A percentile compares a stretch with the other conserved stretches of the same genome.
These are phyloP conservation scores for Psilocybe cyanescens DNA, from an alignment of 768 basidiomycete genomes.

Conservation along the genomic window DNA sequence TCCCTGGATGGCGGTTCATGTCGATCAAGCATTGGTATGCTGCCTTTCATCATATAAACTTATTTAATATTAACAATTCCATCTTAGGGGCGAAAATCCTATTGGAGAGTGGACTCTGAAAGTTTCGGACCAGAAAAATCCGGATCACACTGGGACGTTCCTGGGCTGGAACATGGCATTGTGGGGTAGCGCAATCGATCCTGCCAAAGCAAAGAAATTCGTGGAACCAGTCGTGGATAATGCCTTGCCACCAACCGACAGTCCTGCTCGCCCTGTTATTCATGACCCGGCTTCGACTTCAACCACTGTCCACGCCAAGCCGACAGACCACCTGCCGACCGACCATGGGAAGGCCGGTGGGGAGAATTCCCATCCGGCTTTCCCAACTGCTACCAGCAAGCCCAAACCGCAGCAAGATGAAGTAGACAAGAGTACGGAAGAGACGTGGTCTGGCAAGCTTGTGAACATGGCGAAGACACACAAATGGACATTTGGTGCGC, in stretches of 20 bases:
- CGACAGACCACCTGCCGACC: constrained; percentile 82
- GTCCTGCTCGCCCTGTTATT: constrained; percentile 38
- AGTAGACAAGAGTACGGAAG: constrained; percentile 40
- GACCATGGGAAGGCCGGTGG: constrained; percentile 81
- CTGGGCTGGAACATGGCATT: constrained; percentile 90
- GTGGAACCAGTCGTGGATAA: constrained; percentile 56
- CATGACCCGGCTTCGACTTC: constrained; percentile 33
- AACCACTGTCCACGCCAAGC: constrained; percentile 74
- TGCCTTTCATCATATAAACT: too few relatives aligned
- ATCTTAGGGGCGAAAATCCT: constrained; percentile 85
- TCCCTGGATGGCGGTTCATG: constrained; percentile 95
- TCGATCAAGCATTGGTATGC: constrained; percentile 93
- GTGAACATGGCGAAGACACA: constrained; percentile 65
- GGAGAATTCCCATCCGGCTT: constrained; percentile 74
- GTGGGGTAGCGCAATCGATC: constrained; percentile 86
- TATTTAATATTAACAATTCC: constrained; percentile 9
- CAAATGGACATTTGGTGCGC: constrained; percentile 84
- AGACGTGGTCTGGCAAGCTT: constrained; percentile 77
- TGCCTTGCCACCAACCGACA: constrained; percentile 46
- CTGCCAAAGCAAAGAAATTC: constrained; percentile 64
- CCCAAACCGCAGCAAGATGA: constrained; percentile 29
- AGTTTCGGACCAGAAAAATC: constrained; percentile 75
- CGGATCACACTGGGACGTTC: constrained; percentile 62
- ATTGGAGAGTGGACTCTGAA: constrained; percentile 87
- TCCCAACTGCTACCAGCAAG: constrained; percentile 32